phyloP scores from a whole-genome alignment of 1,139 yeast genomes.

The Taphrina wiesneri region DNA sequence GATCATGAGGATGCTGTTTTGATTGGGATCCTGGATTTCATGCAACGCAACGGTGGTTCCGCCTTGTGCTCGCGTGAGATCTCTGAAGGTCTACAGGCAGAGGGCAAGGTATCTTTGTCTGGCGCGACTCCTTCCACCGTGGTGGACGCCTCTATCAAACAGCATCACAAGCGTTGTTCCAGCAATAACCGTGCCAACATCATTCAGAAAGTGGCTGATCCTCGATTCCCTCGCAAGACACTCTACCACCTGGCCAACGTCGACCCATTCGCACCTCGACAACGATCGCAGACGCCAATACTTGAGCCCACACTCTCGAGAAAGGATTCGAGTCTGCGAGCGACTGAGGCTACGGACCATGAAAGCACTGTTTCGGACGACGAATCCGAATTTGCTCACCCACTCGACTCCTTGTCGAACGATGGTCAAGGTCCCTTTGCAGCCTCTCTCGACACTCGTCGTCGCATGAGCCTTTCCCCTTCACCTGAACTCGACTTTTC shows the following conservation, averaged over 20 bases:
- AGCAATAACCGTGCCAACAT: background rate
- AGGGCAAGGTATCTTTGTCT: conserved; percentile 15
- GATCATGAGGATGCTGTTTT: conserved; percentile 26
- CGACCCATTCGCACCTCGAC: conserved; percentile 13
- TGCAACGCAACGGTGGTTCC: conserved; percentile 15
- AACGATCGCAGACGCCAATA: background rate
- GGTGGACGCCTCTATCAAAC: conserved; percentile 29
- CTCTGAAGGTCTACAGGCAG: conserved; percentile 25
- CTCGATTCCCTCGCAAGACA: conserved; percentile 28
- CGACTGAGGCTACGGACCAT: background rate
- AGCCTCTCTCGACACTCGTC: conserved; percentile 16
- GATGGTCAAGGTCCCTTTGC: conserved; percentile 30
- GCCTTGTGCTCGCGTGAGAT: conserved; percentile 30
- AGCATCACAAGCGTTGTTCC: conserved; percentile 23
- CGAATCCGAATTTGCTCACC: background rate
- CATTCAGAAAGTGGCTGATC: conserved; percentile 24
- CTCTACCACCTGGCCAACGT: conserved; percentile 27
- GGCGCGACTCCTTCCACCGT: conserved; percentile 30
- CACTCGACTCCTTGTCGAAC: background rate
- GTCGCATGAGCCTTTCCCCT: conserved; percentile 13
- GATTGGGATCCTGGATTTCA: conserved; percentile 20
- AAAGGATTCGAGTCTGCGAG: background rate
- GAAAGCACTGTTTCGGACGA: conserved; percentile 4
- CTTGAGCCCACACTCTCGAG: background rate
- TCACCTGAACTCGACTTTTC: conserved; percentile 23